A percentile compares a stretch with the other conserved stretches of the same genome.
Evolutionary conservation across 768 basidiomycete genomes (phyloP).

Genomic region (Floccularia luteovirens): DNA sequence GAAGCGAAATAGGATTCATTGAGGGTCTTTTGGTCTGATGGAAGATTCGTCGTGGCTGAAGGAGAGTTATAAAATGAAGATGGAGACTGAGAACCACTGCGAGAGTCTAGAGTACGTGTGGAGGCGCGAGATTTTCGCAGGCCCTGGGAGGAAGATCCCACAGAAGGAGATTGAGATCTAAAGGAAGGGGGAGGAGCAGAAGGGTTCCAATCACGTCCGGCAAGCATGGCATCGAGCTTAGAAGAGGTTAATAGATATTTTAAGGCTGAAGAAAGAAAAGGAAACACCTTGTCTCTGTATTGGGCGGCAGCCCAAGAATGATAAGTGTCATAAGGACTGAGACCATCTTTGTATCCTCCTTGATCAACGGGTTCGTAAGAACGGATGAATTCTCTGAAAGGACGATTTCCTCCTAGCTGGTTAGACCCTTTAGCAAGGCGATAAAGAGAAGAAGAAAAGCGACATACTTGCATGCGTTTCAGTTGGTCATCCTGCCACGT

Average conservation of each 20-base stretch:
- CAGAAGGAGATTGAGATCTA: conserved; percentile 42
- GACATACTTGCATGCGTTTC: conserved; percentile 77
- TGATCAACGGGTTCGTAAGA: conserved; percentile 59
- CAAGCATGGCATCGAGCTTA: conserved; percentile 72
- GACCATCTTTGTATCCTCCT: conserved; percentile 60
- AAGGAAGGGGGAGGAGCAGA: conserved; percentile 56
- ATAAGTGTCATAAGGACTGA: conserved; percentile 70
- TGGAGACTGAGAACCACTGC: conserved; percentile 52
- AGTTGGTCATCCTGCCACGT: conserved; percentile 91
- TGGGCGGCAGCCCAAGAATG: conserved; percentile 92
- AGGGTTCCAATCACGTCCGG: conserved; percentile 74
- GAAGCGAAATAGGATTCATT: conserved; percentile 86
- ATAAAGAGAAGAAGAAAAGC: conserved; percentile 3
- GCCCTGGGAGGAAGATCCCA: conserved; percentile 72
- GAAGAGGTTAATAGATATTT: conserved; percentile 12
- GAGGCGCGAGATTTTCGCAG: conserved; percentile 84
- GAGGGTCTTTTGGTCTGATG: conserved; percentile 56
- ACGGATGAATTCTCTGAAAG: conserved; percentile 73
- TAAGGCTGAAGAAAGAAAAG: conserved; percentile 5
- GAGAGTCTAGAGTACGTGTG: conserved; percentile 39
- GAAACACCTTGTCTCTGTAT: conserved; percentile 84
- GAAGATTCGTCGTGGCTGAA: conserved; percentile 33
- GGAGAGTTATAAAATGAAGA: conserved; percentile 38
- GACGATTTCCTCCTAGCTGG: conserved; percentile 83
- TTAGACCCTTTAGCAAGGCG: conserved; percentile 6